Base-by-base conservation (phyloP, 2,329 filamentous ascomycete genomes). In the Nemania sp. region DNA sequence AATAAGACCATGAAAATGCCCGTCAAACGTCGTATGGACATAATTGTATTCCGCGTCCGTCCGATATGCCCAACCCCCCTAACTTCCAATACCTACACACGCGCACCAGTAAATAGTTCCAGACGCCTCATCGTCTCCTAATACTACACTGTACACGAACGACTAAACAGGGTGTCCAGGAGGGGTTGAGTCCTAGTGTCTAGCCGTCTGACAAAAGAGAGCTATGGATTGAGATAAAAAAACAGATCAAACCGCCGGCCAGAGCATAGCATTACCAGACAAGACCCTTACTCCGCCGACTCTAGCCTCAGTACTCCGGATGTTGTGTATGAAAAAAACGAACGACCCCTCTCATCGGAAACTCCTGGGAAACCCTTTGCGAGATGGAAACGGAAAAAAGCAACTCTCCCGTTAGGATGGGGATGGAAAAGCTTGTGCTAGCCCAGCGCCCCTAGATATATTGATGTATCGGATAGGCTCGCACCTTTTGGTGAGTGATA, bases 141-240 rank as follows among this genome's bases (percentile, higher is more conserved):
- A 66, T 56, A 68, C 69, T 71, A 71, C 67, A 71, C 24, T 71
- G 64, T 71, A 71, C 69, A 70, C 26, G 52, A 57, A 55, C 53
- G 54, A 54, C 51, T 15, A 35, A 29, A 43, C 43, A 11, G 27
- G 13, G 15, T 24, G 32, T 6, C 24, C 22, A 15, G 32, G 51
- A 35, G 35, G 41, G 22, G 32, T 26, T 51, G 57, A 20, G 5
- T 56, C 55, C 56, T 7, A 43, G 13, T 45, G 41, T 38, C 41
- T 22, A 52, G 43, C 60, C 60, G 52, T 26, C 55, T 26, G 20
- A 59, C 51, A 62, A 52, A 49, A 56, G 32, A 27, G 10, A 57
- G 32, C 5, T 38, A 51, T n/a, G 62, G 43, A 38, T 18, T 24
- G 52, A 35, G 43, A 52, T 49, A 26, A 29, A 54, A 27, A n/a